Conservation (phyloP, 805 yeast species). For the Tetrapisispora pingtungensis region DNA sequence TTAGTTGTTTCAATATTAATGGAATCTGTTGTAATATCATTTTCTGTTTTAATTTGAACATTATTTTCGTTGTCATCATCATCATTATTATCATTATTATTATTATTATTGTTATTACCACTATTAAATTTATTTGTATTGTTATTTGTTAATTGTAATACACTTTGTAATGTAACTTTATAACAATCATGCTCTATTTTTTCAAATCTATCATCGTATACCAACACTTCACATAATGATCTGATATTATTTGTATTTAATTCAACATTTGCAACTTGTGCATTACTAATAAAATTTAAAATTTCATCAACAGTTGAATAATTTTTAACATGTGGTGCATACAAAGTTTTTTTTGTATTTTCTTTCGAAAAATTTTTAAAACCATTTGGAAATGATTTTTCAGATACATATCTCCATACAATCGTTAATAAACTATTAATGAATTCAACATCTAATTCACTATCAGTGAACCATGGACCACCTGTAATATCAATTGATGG, state of each 20-base stretch:
- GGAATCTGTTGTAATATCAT: constrained; percentile 31
- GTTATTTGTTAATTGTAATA: constrained; percentile 45
- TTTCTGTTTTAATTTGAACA: constrained; percentile 36
- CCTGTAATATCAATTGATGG: constrained; percentile 96
- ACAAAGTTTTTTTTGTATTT: constrained; percentile 23
- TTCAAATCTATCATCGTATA: constrained; percentile 80
- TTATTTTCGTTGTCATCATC: constrained; percentile 10
- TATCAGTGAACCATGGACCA: constrained; percentile 98
- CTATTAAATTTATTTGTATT: background rate
- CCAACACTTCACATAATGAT: constrained; percentile 76
- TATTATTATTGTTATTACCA: background rate
- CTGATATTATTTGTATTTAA: constrained; percentile 64
- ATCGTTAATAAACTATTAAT: constrained; percentile 75
- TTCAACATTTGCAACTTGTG: constrained; percentile 76
- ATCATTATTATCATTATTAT: background rate
- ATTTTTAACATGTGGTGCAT: constrained; percentile 47
- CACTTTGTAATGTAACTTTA: constrained; percentile 76
- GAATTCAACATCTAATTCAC: constrained; percentile 88
- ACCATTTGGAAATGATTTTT: constrained; percentile 65
- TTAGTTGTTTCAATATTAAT: constrained; percentile 30
- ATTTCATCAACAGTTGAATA: constrained; percentile 69
- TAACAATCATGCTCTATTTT: constrained; percentile 51
- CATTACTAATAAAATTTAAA: constrained; percentile 56
- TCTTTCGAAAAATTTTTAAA: constrained; percentile 31
- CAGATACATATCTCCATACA: constrained; percentile 78